Conservation (phyloP, 192 early-diverging fungal species). For the Coemansia sp. region DNA sequence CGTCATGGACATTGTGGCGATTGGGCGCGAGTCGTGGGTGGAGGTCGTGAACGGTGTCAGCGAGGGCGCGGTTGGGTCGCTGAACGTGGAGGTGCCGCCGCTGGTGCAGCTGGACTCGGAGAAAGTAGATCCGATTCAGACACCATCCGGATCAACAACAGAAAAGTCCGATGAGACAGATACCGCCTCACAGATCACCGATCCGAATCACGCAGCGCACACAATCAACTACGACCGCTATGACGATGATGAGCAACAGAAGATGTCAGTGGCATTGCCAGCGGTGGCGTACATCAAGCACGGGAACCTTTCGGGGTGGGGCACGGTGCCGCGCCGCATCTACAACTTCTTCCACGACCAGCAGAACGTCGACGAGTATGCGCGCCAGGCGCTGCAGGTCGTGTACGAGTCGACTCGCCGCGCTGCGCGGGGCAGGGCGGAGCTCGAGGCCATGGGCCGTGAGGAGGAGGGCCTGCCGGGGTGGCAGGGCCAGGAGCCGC, state of each 20-base stretch:
- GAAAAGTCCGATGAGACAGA: too few species aligned
- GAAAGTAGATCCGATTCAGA: slow-evolving; percentile 7
- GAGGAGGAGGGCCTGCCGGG: slow-evolving; percentile 27
- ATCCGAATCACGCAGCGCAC: not conserved
- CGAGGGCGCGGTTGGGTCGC: slow-evolving; percentile 43
- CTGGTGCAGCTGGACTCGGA: slow-evolving; percentile 33
- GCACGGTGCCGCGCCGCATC: slow-evolving; percentile 34
- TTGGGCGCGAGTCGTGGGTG: slow-evolving; percentile 49
- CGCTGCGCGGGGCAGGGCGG: slow-evolving; percentile 13
- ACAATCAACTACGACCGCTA: slow-evolving; percentile 45
- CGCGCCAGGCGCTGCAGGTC: slow-evolving; percentile 49
- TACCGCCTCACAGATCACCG: not conserved
- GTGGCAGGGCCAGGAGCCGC: slow-evolving; percentile 30
- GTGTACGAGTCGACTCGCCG: slow-evolving; percentile 43
- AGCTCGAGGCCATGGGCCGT: slow-evolving; percentile 36
- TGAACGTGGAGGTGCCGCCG: slow-evolving; percentile 30
- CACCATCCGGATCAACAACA: not conserved
- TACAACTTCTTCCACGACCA: slow-evolving; percentile 54
- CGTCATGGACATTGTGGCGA: slow-evolving; percentile 45
- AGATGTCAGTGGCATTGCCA: slow-evolving; percentile 26
- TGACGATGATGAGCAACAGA: slow-evolving; percentile 2
- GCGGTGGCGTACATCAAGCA: slow-evolving; percentile 45
- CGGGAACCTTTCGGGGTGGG: slow-evolving; percentile 43
- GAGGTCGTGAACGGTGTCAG: slow-evolving; percentile 49
- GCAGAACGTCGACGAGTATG: slow-evolving; percentile 48